phyloP scores from a whole-genome alignment of 306 rosid species.

The Fagus sylvatica region DNA sequence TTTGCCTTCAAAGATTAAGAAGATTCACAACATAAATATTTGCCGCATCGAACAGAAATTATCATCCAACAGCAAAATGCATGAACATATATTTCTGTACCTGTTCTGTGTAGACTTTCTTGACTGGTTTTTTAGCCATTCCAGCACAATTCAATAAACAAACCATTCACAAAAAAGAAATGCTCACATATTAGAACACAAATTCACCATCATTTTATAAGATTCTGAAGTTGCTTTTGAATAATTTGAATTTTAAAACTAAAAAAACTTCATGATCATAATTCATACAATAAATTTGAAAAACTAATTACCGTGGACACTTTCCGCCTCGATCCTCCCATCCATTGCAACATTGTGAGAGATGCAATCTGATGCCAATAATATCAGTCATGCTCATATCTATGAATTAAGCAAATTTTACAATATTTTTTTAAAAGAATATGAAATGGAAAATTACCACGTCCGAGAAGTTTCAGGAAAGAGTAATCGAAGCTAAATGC shows the following conservation, averaged over 20 bases:
- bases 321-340: slow-evolving; percentile 97
- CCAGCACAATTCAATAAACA: slow-evolving; percentile 28
- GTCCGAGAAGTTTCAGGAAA: neutral
- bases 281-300: neutral
- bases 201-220: slow-evolving; percentile 3
- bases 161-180: slow-evolving; percentile 41
- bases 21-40: slow-evolving; percentile 10
- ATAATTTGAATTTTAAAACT: slow-evolving; percentile 12
- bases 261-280: neutral
- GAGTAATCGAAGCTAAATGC: neutral
- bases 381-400: too few species aligned
- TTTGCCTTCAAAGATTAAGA: slow-evolving; percentile 62
- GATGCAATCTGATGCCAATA: slow-evolving; percentile 2
- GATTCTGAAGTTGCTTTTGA: slow-evolving; percentile 2
- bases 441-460: neutral
- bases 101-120: slow-evolving; percentile 78
- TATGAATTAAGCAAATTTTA: too few species aligned
- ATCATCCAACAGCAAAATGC: slow-evolving; percentile 9
- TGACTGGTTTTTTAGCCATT: slow-evolving; percentile 53
- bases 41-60: neutral
- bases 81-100: slow-evolving; percentile 29
- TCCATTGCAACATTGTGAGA: slow-evolving; percentile 85
- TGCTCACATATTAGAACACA: slow-evolving; percentile 35
- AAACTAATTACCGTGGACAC: slow-evolving; percentile 53
- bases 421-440: too few species aligned